phyloP scores from a whole-genome alignment of 495 filamentous ascomycete species.

The Hypoxylon cercidicola region DNA sequence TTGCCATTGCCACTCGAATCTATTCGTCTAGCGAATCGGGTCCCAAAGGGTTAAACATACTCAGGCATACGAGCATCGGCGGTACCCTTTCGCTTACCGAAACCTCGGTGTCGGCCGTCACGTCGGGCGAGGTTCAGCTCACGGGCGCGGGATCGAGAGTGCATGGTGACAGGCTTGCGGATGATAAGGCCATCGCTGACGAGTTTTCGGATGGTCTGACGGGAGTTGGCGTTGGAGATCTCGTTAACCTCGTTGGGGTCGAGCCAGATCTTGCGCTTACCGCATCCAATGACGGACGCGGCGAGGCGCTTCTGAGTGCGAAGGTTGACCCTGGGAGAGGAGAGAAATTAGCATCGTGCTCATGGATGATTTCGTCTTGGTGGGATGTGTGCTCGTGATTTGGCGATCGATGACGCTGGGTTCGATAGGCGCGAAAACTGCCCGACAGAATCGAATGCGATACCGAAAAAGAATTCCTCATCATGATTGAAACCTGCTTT shows the following conservation, averaged over 20 bases:
- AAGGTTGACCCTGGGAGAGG: slow-evolving; percentile 88
- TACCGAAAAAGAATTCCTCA: slow-evolving; percentile 2
- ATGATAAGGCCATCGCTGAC: slow-evolving; percentile 99
- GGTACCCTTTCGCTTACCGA: slow-evolving; percentile 99
- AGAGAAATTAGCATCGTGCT: slow-evolving; percentile 48
- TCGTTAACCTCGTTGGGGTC: slow-evolving; percentile 99
- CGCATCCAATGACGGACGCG: slow-evolving; percentile 96
- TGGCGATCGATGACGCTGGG: slow-evolving; percentile 11
- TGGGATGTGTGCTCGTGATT: neutral
- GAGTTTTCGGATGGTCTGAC: slow-evolving; percentile 99
- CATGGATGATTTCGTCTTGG: neutral
- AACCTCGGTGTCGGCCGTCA: slow-evolving; percentile 94
- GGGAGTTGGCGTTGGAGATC: slow-evolving; percentile 99
- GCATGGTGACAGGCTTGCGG: slow-evolving; percentile 99
- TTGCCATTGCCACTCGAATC: neutral
- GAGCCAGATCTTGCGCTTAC: slow-evolving; percentile 99
- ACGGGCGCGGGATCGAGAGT: slow-evolving; percentile 95
- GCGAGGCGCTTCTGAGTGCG: slow-evolving; percentile 99
- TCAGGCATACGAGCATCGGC: slow-evolving; percentile 99
- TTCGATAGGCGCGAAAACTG: neutral
- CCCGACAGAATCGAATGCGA: slow-evolving; percentile 13
- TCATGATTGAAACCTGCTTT: slow-evolving; percentile 1
- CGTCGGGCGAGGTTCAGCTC: slow-evolving; percentile 89
- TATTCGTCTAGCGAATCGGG: neutral
- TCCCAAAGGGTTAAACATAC: slow-evolving; percentile 63